phyloP scores from a whole-genome alignment of 345 rosid species.

The Eucalyptus polyanthemos region DNA sequence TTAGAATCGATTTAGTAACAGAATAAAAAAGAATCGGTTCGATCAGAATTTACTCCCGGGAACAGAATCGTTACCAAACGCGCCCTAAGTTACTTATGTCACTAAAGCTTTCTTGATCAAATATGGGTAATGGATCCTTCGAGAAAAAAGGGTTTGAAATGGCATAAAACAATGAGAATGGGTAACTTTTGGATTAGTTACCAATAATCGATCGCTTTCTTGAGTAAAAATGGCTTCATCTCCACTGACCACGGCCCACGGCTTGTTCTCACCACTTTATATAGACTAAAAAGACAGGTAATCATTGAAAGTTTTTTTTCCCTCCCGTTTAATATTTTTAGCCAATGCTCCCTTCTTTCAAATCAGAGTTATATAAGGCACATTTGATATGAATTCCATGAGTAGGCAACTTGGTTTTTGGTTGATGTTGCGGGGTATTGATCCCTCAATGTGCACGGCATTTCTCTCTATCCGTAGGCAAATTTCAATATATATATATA shows the following conservation, averaged over 20 bases:
- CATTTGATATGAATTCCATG: background rate
- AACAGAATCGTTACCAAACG: no score
- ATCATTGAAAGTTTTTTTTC: background rate
- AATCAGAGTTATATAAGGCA: background rate
- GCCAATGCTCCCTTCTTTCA: background rate
- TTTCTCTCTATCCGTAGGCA: background rate
- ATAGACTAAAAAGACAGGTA: background rate
- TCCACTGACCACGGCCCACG: background rate
- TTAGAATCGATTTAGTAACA: no score
- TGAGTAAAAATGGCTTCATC: background rate
- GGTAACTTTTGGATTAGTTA: background rate
- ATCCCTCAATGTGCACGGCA: background rate
- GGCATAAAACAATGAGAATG: background rate
- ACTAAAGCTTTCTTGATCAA: background rate
- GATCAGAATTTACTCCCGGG: no score
- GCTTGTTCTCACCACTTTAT: background rate
- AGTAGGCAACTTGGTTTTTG: background rate
- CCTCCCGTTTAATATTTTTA: background rate
- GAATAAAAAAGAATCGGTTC: no score
- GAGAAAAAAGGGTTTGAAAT: background rate
- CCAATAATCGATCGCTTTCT: background rate
- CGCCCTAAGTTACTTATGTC: background rate
- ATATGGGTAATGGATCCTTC: background rate
- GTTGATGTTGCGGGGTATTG: background rate
- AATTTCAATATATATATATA: background rate